Conservation (phyloP, 176 grass and related monocot species). For the Aegilops speltoides region DNA sequence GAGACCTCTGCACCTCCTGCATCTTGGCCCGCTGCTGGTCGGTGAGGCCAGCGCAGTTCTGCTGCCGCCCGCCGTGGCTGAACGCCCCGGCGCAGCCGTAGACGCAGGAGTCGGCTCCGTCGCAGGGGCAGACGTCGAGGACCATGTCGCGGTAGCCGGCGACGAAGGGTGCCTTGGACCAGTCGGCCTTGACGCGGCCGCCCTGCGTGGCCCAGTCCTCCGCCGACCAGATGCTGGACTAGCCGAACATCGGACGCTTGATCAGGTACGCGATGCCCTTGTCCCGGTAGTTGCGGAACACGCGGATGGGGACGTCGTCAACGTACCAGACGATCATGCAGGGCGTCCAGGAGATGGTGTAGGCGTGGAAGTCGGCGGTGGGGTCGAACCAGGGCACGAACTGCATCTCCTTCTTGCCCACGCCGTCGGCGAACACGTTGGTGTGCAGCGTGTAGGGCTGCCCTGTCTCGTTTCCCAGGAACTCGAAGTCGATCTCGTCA, state of each 20-base stretch:
- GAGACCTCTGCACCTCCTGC: not conserved
- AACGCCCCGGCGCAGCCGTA: not conserved
- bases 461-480: not conserved
- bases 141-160: not conserved
- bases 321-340: constrained; percentile 46
- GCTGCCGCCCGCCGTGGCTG: not conserved
- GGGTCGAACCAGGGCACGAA: constrained; percentile 76
- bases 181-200: constrained; percentile 62
- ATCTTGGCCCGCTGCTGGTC: not conserved
- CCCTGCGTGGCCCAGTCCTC: constrained; percentile 77
- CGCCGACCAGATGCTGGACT: constrained; percentile 79
- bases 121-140: not conserved
- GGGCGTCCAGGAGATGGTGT: constrained; percentile 80
- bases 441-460: constrained; percentile 68
- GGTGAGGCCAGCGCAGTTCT: not conserved
- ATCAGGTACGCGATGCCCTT: constrained; percentile 51
- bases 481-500: not conserved
- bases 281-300: constrained; percentile 53
- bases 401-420: constrained; percentile 54
- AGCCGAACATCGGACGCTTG: constrained; percentile 38
- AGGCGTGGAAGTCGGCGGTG: constrained; percentile 66
- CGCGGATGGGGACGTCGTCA: constrained; percentile 53
- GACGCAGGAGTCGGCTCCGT: not conserved
- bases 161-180: constrained; percentile 52
- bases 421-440: constrained; percentile 57